Evolutionary conservation across 176 grass and related monocot genomes (phyloP), one percentile per base, ranked within the genome.

Genomic region (Triticum dicoccoides): DNA sequence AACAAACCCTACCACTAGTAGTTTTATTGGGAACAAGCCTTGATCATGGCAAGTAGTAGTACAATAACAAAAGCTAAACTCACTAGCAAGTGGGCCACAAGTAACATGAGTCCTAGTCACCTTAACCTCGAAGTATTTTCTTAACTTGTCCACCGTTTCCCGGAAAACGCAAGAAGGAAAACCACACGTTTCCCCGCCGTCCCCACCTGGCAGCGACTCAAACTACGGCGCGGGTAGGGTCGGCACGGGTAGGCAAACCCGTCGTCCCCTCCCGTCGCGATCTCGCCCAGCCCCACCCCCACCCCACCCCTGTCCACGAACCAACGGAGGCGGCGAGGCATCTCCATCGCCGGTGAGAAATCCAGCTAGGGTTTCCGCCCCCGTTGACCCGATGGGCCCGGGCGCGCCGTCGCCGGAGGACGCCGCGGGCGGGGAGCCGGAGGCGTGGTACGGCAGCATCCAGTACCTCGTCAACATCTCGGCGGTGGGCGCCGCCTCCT

Each of bases 401-500:
- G 51, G 66, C 39, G 79, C 92, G 67, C 82, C 76, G 61, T 61
- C 94, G 54, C 91, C 89, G 35, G 88, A 83, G 41, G 90, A 83
- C 59, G 33, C 88, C 3, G 84, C 86, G 77, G 88, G 79, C 79
- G 80, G 80, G 85, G 89, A 94, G 44, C 92, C 92, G 56, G 68
- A 83, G 68, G 91, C 93, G 78, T 98, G 97, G 97, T 96, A 99
- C 76, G 97, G 97, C 29, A 99, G 88, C 90, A 99, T 99, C 71
- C 97, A 99, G 70, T 99, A 99, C 86, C 90, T 99, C 34, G 34
- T 99, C 83, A 99, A 99, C 88, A 99, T 99, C 88, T 99, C 97
- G 79, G 89, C 92, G 44, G 89, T 94, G 20, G 97, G 97, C 20
- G 89, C 94, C 41, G 82, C 92, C 63, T 94, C 80, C 76, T 99